Percentiles rank a stretch among this genome's conserved stretches.
Conservation (phyloP, 768 basidiomycete species). For the Exidia glandulosa region DNA sequence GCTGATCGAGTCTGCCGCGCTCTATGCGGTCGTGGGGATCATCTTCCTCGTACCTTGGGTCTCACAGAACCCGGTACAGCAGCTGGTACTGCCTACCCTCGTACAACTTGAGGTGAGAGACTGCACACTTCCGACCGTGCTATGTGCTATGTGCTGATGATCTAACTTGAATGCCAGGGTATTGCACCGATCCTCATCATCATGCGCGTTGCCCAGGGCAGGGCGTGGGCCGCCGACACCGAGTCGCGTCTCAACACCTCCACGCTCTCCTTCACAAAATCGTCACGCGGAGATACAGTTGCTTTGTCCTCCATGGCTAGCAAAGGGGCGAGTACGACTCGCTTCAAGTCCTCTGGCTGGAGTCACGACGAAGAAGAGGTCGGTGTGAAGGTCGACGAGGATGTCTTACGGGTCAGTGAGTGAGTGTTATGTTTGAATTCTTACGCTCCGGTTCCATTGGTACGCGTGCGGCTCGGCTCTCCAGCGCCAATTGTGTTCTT, state of each 20-base stretch:
- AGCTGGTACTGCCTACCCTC: slow-evolving; percentile 22
- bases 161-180: slow-evolving; percentile 20
- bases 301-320: too few species aligned
- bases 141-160: background rate
- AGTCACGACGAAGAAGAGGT: too few species aligned
- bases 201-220: slow-evolving; percentile 23
- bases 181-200: slow-evolving; percentile 26
- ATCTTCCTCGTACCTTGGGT: slow-evolving; percentile 23
- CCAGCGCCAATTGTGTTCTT: too few species aligned
- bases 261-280: background rate
- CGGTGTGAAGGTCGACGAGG: too few species aligned
- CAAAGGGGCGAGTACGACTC: too few species aligned
- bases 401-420: too few species aligned
- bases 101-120: slow-evolving; percentile 16
- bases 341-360: too few species aligned
- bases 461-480: too few species aligned
- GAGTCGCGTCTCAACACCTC: background rate
- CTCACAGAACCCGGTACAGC: slow-evolving; percentile 16
- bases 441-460: too few species aligned
- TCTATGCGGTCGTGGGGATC: slow-evolving; percentile 17
- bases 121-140: background rate
- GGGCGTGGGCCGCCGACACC: slow-evolving; percentile 4
- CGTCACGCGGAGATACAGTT: too few species aligned
- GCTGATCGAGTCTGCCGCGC: slow-evolving; percentile 25
- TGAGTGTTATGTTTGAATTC: too few species aligned